Percentiles rank a stretch among this genome's conserved stretches.
These are phyloP conservation scores for Stagonosporopsis vannaccii DNA, from an alignment of 2,329 filamentous ascomycete species.

Conservation along the genomic window DNA sequence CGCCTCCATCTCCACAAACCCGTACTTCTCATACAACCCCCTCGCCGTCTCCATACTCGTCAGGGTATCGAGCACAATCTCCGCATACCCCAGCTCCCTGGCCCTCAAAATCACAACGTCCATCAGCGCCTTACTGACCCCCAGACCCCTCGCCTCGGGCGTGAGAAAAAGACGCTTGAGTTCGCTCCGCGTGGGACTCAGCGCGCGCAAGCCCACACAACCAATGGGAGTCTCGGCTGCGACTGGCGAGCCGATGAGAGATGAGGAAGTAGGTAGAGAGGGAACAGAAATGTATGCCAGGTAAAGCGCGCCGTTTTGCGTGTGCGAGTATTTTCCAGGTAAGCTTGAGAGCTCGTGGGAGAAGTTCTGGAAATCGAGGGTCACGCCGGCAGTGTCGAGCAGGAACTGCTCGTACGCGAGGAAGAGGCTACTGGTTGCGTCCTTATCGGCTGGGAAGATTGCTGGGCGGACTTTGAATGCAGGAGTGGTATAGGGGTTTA, in stretches of 20 bases:
- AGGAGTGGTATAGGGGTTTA: neutral
- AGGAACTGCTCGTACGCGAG: constrained; percentile 23
- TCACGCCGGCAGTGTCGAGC: constrained; percentile 52
- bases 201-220: constrained; percentile 59
- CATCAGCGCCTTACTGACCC: constrained; percentile 59
- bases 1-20: constrained; percentile 59
- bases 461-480: constrained; percentile 36
- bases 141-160: constrained; percentile 57
- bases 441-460: constrained; percentile 52
- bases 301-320: constrained; percentile 57
- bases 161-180: constrained; percentile 66
- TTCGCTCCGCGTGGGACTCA: constrained; percentile 54
- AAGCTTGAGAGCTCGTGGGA: constrained; percentile 59
- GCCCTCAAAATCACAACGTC: constrained; percentile 56
- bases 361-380: constrained; percentile 66
- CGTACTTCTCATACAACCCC: constrained; percentile 57
- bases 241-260: neutral
- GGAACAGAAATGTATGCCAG: constrained; percentile 49
- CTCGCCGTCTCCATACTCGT: constrained; percentile 60
- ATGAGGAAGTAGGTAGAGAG: neutral
- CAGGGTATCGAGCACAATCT: constrained; percentile 65
- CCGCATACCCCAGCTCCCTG: constrained; percentile 57
- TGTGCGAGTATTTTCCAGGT: constrained; percentile 61
- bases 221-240: constrained; percentile 49
- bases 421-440: constrained; percentile 48